Conservation (phyloP, 202 grass and related monocot species). For the Carex sylvatica region DNA sequence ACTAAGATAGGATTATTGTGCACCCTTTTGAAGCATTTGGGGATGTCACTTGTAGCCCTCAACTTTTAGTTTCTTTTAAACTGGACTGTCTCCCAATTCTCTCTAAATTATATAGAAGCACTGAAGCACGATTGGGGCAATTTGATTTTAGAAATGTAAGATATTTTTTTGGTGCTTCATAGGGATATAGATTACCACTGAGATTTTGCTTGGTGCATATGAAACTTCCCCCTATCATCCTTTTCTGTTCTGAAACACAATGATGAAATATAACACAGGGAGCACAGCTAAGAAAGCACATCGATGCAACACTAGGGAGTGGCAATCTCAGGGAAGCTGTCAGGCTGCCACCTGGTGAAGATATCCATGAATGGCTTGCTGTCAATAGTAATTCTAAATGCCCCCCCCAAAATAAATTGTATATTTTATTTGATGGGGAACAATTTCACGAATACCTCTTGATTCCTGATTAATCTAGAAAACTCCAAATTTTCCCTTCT, state of each 20-base stretch:
- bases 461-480: not conserved
- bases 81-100: not conserved
- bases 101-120: not conserved
- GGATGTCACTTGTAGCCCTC: not conserved
- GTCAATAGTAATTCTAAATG: slow-evolving; percentile 75
- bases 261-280: slow-evolving; percentile 44
- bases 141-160: not conserved
- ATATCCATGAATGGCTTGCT: slow-evolving; percentile 98
- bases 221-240: not conserved
- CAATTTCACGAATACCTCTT: not conserved
- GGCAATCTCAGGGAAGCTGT: slow-evolving; percentile 99
- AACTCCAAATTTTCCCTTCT: not conserved
- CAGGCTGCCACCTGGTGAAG: slow-evolving; percentile 89
- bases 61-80: not conserved
- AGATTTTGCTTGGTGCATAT: not conserved
- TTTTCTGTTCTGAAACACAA: not conserved
- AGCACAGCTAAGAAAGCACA: slow-evolving; percentile 87
- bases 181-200: not conserved
- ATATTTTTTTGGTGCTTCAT: not conserved
- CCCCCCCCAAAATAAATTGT: not conserved
- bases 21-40: not conserved
- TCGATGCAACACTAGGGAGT: slow-evolving; percentile 95
- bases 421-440: slow-evolving; percentile 6
- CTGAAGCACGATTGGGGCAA: not conserved
- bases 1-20: not conserved